phyloP scores from a whole-genome alignment of 441 rosid species.

The Biscutella auriculata region DNA sequence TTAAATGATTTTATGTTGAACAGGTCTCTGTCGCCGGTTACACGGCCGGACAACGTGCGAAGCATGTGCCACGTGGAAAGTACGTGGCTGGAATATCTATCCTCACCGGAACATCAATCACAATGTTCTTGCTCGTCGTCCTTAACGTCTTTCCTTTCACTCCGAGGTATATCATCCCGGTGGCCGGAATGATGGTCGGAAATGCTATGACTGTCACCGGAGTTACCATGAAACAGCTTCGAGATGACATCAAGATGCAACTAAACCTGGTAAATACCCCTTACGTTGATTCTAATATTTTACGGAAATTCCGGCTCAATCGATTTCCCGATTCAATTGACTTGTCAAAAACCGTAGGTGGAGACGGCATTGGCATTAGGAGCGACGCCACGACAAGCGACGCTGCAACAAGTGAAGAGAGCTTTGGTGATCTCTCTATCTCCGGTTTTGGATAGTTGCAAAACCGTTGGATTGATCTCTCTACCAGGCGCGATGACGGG shows the following conservation, averaged over 20 bases:
- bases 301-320: background rate
- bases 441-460: conserved; percentile 77
- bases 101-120: conserved; percentile 52
- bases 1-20: background rate
- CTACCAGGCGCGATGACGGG: conserved; percentile 95
- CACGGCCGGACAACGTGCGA: conserved; percentile 79
- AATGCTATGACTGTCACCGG: conserved; percentile 85
- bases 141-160: conserved; percentile 80
- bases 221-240: conserved; percentile 76
- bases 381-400: conserved; percentile 78
- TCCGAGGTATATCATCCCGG: conserved; percentile 75
- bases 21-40: conserved; percentile 73
- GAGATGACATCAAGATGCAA: conserved; percentile 73
- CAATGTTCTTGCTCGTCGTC: conserved; percentile 55
- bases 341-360: conserved; percentile 26
- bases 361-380: conserved; percentile 88
- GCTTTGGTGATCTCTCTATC: conserved; percentile 67
- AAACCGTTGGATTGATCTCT: conserved; percentile 77
- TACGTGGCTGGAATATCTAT: conserved; percentile 73
- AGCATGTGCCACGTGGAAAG: conserved; percentile 63
- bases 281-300: background rate
- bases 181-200: conserved; percentile 92
- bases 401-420: conserved; percentile 57
- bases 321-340: background rate
- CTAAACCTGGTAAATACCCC: conserved; percentile 32